Evolutionary conservation across 1,284 basidiomycete genomes (phyloP).

Genomic region (Amylostereum chailletii): DNA sequence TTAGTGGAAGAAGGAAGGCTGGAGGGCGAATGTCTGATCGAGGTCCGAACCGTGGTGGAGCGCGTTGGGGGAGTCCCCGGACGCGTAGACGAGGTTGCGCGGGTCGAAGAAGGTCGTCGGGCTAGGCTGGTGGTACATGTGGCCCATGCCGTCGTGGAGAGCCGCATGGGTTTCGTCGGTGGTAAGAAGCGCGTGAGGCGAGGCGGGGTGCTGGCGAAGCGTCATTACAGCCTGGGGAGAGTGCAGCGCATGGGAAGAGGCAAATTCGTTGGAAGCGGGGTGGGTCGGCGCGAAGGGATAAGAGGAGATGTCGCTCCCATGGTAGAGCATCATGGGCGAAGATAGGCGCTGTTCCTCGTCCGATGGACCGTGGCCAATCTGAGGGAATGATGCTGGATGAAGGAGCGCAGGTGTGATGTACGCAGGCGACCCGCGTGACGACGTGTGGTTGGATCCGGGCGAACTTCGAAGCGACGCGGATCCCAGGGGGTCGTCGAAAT

Average conservation of each 20-base stretch:
- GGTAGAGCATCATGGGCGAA: background rate
- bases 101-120: conserved; percentile 9
- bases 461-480: conserved; percentile 8
- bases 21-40: conserved; percentile 9
- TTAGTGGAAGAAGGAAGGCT: conserved; percentile 11
- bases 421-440: background rate
- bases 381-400: background rate
- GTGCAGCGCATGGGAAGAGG: background rate
- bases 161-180: conserved; percentile 7
- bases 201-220: background rate
- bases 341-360: background rate
- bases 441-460: conserved; percentile 4
- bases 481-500: conserved; percentile 5
- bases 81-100: conserved; percentile 8
- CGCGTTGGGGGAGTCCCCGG: conserved; percentile 6
- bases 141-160: conserved; percentile 8
- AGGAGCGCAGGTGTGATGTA: background rate
- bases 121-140: conserved; percentile 6
- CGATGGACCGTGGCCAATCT: background rate
- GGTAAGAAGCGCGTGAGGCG: conserved; percentile 3
- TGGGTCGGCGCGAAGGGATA: background rate
- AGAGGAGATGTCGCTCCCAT: background rate
- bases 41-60: conserved; percentile 8
- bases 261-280: background rate
- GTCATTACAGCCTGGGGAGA: background rate